Conservation (phyloP, 116 monocot species). For the Trichopus zeylanicus region DNA sequence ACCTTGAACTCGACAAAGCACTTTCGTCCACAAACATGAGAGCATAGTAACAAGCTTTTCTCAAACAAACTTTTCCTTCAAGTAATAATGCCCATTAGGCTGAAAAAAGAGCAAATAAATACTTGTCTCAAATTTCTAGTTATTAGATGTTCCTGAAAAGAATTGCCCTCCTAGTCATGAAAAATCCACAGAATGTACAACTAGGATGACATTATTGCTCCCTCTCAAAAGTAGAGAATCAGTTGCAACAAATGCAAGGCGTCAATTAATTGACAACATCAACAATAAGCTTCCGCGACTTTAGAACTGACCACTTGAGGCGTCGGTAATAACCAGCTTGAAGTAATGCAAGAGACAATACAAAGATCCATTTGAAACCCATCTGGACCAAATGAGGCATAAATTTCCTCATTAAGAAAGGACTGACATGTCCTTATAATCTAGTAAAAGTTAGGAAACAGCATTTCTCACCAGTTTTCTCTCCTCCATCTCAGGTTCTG, state of each 20-base stretch:
- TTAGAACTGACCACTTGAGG: slow-evolving; percentile 67
- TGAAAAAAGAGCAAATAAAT: neutral
- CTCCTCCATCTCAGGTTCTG: slow-evolving; percentile 99
- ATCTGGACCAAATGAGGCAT: slow-evolving; percentile 36
- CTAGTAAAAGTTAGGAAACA: neutral
- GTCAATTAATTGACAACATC: slow-evolving; percentile 66
- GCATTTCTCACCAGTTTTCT: slow-evolving; percentile 63
- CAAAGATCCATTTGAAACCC: slow-evolving; percentile 98
- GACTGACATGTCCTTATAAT: neutral
- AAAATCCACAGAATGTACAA: neutral
- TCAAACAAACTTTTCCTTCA: too few relatives aligned
- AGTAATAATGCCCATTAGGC: too few relatives aligned
- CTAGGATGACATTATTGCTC: neutral
- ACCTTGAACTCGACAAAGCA: too few relatives aligned
- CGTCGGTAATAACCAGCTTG: slow-evolving; percentile 83
- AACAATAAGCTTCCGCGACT: slow-evolving; percentile 71
- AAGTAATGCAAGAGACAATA: slow-evolving; percentile 82
- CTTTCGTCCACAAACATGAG: too few relatives aligned
- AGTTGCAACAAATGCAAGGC: neutral
- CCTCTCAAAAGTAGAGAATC: neutral
- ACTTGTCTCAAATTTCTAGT: neutral
- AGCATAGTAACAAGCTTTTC: too few relatives aligned
- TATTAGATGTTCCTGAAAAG: neutral
- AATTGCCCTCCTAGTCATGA: neutral
- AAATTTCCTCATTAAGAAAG: neutral